These are phyloP conservation scores for Helotiales sp. DNA, from an alignment of 2,329 filamentous ascomycete genomes.

Conservation along the genomic window DNA sequence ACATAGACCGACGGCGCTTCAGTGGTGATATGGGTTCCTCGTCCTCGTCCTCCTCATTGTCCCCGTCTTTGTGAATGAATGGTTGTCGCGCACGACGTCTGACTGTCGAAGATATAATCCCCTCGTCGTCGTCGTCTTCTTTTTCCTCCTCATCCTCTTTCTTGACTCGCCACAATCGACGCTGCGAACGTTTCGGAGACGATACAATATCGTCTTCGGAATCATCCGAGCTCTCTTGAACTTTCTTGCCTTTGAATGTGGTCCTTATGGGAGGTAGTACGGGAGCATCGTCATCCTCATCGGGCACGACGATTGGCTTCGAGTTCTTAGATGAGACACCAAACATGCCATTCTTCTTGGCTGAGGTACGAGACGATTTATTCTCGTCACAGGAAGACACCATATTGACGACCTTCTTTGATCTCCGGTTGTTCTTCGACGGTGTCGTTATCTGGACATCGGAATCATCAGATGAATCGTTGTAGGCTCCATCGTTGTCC, in stretches of 20 bases:
- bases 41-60: conserved; percentile 13
- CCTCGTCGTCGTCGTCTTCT: conserved; percentile 16
- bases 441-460: conserved; percentile 6
- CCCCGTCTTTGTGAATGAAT: neutral
- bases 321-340: neutral
- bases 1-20: conserved; percentile 11
- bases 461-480: conserved; percentile 14
- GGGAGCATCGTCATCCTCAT: conserved; percentile 5
- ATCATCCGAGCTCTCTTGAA: conserved; percentile 2
- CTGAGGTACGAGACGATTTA: neutral
- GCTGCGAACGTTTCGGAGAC: conserved; percentile 12
- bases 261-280: neutral
- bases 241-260: too few relatives aligned
- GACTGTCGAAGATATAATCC: conserved; percentile 20
- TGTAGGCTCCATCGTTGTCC: neutral
- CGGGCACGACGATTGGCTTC: neutral
- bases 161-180: conserved; percentile 5
- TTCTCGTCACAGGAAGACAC: neutral
- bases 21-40: conserved; percentile 21
- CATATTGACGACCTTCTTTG: neutral
- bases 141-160: neutral
- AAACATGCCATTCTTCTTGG: neutral
- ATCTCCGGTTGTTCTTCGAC: conserved; percentile 3
- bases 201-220: conserved; percentile 16
- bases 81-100: conserved; percentile 12